Base-by-base conservation (phyloP, 2,329 filamentous ascomycete species). In the Fonsecaea erecta region DNA sequence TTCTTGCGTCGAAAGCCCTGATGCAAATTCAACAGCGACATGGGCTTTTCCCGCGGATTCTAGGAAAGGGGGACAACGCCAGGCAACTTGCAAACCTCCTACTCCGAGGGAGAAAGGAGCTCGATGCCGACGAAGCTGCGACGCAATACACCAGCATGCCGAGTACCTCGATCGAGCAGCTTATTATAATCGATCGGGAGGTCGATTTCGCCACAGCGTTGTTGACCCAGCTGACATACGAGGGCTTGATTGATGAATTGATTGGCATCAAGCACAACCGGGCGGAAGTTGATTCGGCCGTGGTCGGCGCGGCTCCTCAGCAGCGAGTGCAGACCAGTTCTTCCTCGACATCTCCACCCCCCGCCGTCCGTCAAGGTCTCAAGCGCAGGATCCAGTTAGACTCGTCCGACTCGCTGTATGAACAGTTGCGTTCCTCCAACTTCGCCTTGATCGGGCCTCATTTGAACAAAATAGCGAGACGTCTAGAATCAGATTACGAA, bases 171-270 rank as follows among this genome's bases (percentile, higher is more conserved):
- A 91, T 93, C 54, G 95, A 99, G 76, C 96, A 90, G 74, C 82
- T 97, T 65, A 93, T 99, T 73, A 90, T 99, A 66, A 93, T 99
- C 62, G 95, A 99, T 77, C 90, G 95, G 56, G 93, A 97, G 75
- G 90, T 97, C 62, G 95, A 99, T 76, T 93, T 95, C 73, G 92
- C 94, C 16, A 97, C 95, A 0, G 90, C 91, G 0, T 84, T 99
- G 16, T 88, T 99, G 60, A 98, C 94, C 0, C 95, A 99, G 76
- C 82, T 99, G 67, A 99, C 95, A 1, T 99, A 99, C 74, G 94
- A 99, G 79, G 95, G 95, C 2, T 83, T 99, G 28, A 90, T 99
- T 60, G 96, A 99, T 74, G 95, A 99, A 76, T 85, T 95, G 16
- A 96, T 96, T 74, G 89, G 90, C 34, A 96, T 99, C 67, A 87